A percentile compares a stretch with the other conserved stretches of the same genome.
phyloP scores from a whole-genome alignment of 2,329 filamentous ascomycete genomes.

The Nothophaeocryptopus gaeumannii region DNA sequence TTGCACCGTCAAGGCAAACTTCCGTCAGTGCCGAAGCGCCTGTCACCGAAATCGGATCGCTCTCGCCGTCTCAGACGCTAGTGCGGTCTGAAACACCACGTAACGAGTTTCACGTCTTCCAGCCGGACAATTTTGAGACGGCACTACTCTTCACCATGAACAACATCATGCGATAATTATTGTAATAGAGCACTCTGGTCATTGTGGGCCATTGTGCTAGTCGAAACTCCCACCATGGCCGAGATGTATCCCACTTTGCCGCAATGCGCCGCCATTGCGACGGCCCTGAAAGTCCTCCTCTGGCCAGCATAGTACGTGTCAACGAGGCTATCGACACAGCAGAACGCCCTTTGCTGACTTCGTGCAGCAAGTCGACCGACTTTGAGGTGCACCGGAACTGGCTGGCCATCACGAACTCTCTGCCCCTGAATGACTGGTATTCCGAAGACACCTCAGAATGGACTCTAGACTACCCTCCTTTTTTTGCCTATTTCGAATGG shows the following conservation, averaged over 20 bases:
- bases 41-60: no score
- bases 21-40: no score
- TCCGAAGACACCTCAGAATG: conserved; percentile 97
- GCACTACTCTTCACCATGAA: no score
- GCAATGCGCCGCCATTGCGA: conserved; percentile 82
- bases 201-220: conserved; percentile 5
- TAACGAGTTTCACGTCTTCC: no score
- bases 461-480: conserved; percentile 98
- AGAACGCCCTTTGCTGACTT: conserved; percentile 1
- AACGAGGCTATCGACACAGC: not conserved
- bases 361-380: conserved; percentile 86
- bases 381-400: conserved; percentile 99
- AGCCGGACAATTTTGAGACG: not conserved
- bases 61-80: no score
- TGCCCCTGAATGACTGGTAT: conserved; percentile 89
- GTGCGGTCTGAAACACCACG: no score
- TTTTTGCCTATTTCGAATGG: conserved; percentile 98
- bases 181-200: conserved; percentile 5
- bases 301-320: conserved; percentile 86
- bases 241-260: conserved; percentile 81
- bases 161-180: conserved; percentile 7
- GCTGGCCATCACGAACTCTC: conserved; percentile 90
- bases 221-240: conserved; percentile 56
- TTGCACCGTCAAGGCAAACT: no score
- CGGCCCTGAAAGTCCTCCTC: conserved; percentile 84